Evolutionary conservation across 495 filamentous ascomycete genomes (phyloP).

Genomic region (Xylaria flabelliformis): DNA sequence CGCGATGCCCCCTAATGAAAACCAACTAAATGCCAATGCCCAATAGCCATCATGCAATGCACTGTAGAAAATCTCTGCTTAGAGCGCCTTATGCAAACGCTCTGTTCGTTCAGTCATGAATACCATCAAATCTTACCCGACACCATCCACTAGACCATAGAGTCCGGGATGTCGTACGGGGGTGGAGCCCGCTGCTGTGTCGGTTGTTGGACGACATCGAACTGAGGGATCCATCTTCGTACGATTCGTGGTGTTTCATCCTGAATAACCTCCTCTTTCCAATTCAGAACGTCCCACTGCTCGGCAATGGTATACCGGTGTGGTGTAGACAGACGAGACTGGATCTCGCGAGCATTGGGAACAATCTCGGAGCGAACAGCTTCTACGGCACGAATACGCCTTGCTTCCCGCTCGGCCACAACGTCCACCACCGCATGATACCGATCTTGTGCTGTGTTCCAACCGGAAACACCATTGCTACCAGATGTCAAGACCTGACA

Average conservation of each 20-base stretch:
- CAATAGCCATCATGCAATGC: constrained; percentile 32
- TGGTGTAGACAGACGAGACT: constrained; percentile 36
- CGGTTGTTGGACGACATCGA: constrained; percentile 28
- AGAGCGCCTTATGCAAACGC: constrained; percentile 18
- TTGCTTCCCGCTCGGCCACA: constrained; percentile 65
- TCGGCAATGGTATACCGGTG: constrained; percentile 38
- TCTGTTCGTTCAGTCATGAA: constrained; percentile 31
- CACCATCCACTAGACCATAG: constrained; percentile 40
- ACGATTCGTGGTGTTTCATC: constrained; percentile 40
- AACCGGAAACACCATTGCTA: constrained; percentile 52
- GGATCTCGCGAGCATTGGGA: constrained; percentile 36
- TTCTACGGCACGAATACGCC: constrained; percentile 48
- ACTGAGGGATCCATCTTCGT: constrained; percentile 44
- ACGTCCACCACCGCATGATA: constrained; percentile 57
- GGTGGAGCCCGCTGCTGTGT: constrained; percentile 30
- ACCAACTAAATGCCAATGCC: constrained; percentile 31
- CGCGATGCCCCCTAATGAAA: constrained; percentile 40
- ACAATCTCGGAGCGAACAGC: constrained; percentile 39
- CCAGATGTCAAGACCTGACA: constrained; percentile 62
- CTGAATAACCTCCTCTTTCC: constrained; percentile 49
- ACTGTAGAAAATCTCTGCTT: constrained; percentile 28
- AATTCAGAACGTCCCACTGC: constrained; percentile 48
- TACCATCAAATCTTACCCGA: constrained; percentile 19
- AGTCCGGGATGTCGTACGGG: constrained; percentile 31
- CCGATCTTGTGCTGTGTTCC: constrained; percentile 49